A percentile compares a stretch with the other conserved stretches of the same genome.
Evolutionary conservation across 805 yeast species (phyloP).

Genomic region (Suhomyces sp.): DNA sequence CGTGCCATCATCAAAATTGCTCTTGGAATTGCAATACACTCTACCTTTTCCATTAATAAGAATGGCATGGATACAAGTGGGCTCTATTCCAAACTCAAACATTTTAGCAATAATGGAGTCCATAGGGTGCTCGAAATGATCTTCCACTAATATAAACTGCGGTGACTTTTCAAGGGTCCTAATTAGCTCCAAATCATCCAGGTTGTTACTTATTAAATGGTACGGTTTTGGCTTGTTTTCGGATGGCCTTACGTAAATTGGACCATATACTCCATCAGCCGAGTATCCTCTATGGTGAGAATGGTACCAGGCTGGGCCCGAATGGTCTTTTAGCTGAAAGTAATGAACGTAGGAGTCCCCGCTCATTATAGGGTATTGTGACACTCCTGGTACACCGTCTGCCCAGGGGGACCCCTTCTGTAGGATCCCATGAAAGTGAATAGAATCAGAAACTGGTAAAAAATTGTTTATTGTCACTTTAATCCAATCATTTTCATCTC

Average conservation of each 20-base stretch:
- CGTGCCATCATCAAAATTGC: conserved; percentile 1
- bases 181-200: conserved; percentile 28
- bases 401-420: conserved; percentile 45
- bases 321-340: conserved; percentile 38
- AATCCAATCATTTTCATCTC: conserved; percentile 31
- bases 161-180: conserved; percentile 23
- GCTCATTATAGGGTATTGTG: conserved; percentile 49
- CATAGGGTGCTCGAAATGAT: conserved; percentile 36
- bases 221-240: conserved; percentile 29
- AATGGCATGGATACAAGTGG: conserved; percentile 30
- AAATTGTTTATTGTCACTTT: conserved; percentile 37
- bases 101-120: conserved; percentile 33
- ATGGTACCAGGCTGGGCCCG: conserved; percentile 58
- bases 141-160: conserved; percentile 32
- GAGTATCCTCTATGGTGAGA: conserved; percentile 48
- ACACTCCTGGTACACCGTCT: conserved; percentile 51
- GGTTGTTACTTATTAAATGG: conserved; percentile 18
- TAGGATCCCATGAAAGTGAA: conserved; percentile 56
- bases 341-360: conserved; percentile 41
- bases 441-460: conserved; percentile 35
- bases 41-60: conserved; percentile 31
- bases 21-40: conserved; percentile 18
- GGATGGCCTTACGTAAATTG: conserved; percentile 40
- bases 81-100: conserved; percentile 31
- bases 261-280: conserved; percentile 49